Conservation (phyloP, 2,329 filamentous ascomycete species). For the Fusarium sp. region DNA sequence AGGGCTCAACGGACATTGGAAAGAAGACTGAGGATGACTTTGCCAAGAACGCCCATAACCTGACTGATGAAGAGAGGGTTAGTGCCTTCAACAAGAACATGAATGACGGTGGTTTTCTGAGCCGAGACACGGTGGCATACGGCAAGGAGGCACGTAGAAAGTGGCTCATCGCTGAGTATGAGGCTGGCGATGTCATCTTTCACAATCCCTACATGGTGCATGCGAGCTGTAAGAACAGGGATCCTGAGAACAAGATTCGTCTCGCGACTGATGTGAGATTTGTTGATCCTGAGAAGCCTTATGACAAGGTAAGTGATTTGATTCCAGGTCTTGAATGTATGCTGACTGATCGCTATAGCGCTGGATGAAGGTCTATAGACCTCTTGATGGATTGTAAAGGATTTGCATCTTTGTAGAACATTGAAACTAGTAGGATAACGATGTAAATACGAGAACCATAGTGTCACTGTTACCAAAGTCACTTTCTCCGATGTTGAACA, state of each 20-base stretch:
- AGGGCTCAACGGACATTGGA: constrained; percentile 16
- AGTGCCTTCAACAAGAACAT: constrained; percentile 30
- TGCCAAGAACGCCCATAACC: constrained; percentile 9
- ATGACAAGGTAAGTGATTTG: not conserved
- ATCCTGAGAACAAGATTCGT: constrained; percentile 18
- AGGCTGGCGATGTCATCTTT: constrained; percentile 25
- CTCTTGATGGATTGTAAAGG: not conserved
- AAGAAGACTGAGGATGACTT: constrained; percentile 26
- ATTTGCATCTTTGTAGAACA: not conserved
- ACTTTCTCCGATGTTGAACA: not conserved
- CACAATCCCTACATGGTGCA: constrained; percentile 27
- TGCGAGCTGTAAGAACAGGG: constrained; percentile 23
- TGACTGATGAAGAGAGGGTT: constrained; percentile 18
- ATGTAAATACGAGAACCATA: not conserved
- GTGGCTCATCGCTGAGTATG: constrained; percentile 28
- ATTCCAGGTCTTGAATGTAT: fast-evolving
- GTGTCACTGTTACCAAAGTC: not conserved
- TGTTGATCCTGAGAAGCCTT: not conserved
- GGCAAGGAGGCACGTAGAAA: constrained; percentile 18
- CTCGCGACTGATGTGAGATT: constrained; percentile 18
- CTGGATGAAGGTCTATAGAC: constrained; percentile 4
- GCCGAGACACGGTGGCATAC: constrained; percentile 20
- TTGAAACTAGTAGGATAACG: not conserved
- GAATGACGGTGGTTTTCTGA: constrained; percentile 25
- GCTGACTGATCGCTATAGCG: not conserved